Evolutionary conservation across 108 stramenopile genomes (phyloP), one percentile per base, ranked within the genome.

Genomic region (Cyclotella atomus): DNA sequence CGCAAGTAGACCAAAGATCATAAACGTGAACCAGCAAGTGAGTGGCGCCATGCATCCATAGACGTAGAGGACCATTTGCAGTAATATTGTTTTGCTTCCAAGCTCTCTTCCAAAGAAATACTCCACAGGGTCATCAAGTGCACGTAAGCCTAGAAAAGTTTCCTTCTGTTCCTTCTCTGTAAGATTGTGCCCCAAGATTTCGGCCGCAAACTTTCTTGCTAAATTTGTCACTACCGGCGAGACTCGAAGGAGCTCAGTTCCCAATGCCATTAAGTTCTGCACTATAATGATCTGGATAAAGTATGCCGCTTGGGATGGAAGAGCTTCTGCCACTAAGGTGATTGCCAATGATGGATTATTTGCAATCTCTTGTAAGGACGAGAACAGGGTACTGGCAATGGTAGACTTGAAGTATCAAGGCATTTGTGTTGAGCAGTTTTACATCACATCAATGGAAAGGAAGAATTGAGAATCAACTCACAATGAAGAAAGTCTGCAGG

Each of bases 401-500:
- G 90, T 86, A 10, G 71, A 68, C 27, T 17, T 28, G 20, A 24
- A 24, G 3, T 30, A 23, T 59, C 27, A 59, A 28, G 17, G 30
- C 33, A 59, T 28, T 33, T 28, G 2, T 15, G 56, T 30, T 57
- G 56, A 23, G 30, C n/a, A n/a, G n/a, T n/a, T n/a, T n/a, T n/a
- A n/a, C n/a, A n/a, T 14, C 25, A 27, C 24, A n/a, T 33, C 27
- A 27, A 4, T 33, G 17, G 19, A 28, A 19, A 2, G 57, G 15
- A 6, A 59, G 24, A 9, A 33, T 10, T 15, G 14, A 33, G 1
- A 59, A 30, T 30, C 8, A 28, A 59, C 57, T 59, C n/a, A 59
- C 57, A 28, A 91, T 85, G 64, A 91, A 88, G 80, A 91, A 91
- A 1, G 83, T 87, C 72, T 91, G 90, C 69, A 91, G 73, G 63